A percentile compares a stretch with the other conserved stretches of the same genome.
Evolutionary conservation across 2,329 filamentous ascomycete species (phyloP).

Genomic region (Elsinoe necatrix): DNA sequence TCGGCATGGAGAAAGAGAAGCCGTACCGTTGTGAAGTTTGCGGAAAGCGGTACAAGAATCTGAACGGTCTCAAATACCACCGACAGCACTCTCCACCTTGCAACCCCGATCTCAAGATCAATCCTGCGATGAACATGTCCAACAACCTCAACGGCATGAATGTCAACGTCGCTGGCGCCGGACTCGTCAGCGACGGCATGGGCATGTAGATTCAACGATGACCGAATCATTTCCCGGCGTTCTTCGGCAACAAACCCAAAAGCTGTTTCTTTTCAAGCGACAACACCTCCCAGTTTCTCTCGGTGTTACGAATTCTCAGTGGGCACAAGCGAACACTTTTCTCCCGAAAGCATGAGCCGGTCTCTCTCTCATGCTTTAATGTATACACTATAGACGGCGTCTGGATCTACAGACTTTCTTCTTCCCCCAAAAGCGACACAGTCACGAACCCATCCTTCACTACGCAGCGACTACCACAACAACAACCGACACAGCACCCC

Average conservation of each 20-base stretch:
- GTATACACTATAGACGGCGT: slow-evolving; percentile 7
- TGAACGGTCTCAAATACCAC: slow-evolving; percentile 95
- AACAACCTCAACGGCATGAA: slow-evolving; percentile 37
- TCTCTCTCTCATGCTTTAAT: background rate
- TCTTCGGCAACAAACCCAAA: slow-evolving; percentile 7
- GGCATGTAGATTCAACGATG: slow-evolving; percentile 12
- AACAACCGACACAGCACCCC: background rate
- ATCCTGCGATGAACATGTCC: slow-evolving; percentile 28
- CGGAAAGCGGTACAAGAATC: slow-evolving; percentile 97
- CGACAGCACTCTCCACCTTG: slow-evolving; percentile 68
- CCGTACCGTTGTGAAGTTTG: slow-evolving; percentile 96
- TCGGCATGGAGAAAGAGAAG: slow-evolving; percentile 99
- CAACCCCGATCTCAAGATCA: slow-evolving; percentile 68
- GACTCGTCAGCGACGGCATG: slow-evolving; percentile 49
- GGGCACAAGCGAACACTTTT: background rate
- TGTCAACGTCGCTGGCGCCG: slow-evolving; percentile 44
- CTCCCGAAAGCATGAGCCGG: background rate
- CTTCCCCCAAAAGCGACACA: background rate
- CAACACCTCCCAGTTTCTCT: background rate
- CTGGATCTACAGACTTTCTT: slow-evolving; percentile 7
- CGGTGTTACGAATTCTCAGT: background rate
- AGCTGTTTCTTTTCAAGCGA: background rate
- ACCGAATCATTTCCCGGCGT: background rate
- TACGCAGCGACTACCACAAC: background rate
- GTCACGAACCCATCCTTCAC: background rate